Percentiles rank a stretch among this genome's conserved stretches.
These are phyloP conservation scores for Penicillium antarcticum DNA, from an alignment of 495 filamentous ascomycete genomes.

Conservation along the genomic window DNA sequence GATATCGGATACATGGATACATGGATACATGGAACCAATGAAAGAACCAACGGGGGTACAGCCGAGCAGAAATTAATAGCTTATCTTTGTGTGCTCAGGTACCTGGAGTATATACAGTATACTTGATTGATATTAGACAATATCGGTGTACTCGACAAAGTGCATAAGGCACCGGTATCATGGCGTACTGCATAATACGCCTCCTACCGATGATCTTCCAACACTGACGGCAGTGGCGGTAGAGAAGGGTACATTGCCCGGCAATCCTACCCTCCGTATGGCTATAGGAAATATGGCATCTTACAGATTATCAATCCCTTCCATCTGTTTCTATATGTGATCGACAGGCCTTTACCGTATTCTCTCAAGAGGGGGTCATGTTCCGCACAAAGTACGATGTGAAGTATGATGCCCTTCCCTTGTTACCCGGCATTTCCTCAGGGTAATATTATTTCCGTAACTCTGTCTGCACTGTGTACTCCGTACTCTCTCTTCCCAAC, in stretches of 20 bases:
- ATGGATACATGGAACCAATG: constrained; percentile 13
- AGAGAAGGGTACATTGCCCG: constrained; percentile 12
- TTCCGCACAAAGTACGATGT: not conserved
- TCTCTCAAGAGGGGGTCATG: not conserved
- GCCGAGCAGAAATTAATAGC: constrained; percentile 12
- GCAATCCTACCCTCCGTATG: constrained; percentile 1
- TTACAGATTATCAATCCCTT: constrained; percentile 19
- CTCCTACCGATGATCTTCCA: constrained; percentile 23
- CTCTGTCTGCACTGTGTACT: not conserved
- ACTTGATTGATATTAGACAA: not conserved
- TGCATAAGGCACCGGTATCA: not conserved
- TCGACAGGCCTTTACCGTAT: not conserved
- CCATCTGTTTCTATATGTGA: constrained; percentile 19
- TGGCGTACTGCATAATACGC: constrained; percentile 2
- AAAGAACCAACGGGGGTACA: constrained; percentile 16
- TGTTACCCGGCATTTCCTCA: not conserved
- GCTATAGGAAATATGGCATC: too few relatives aligned
- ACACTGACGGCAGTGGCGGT: constrained; percentile 29
- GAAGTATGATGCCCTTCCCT: not conserved
- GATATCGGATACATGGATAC: not conserved
- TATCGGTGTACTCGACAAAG: not conserved
- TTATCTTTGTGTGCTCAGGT: not conserved
- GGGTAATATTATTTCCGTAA: not conserved
- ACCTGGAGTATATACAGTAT: not conserved
- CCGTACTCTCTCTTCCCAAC: not conserved